These are phyloP conservation scores for Tephrocybe sp. DNA, from an alignment of 768 basidiomycete species.

Conservation along the genomic window DNA sequence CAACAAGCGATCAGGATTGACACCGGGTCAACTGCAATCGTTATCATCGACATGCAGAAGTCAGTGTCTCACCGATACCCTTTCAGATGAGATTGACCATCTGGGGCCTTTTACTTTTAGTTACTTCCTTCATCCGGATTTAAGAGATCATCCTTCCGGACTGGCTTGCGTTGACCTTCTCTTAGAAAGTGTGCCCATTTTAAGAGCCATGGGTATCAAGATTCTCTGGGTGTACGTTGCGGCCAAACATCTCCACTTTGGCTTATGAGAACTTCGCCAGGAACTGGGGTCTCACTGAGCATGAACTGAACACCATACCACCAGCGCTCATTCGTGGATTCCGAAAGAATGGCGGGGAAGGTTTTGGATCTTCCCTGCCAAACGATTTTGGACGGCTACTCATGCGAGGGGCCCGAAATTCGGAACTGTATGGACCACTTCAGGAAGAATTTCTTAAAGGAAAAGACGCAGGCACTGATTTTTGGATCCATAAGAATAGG, in stretches of 20 bases:
- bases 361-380: conserved; percentile 57
- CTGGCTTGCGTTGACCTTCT: conserved; percentile 59
- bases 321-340: conserved; percentile 60
- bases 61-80: conserved; percentile 25
- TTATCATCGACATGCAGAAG: conserved; percentile 81
- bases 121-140: conserved; percentile 65
- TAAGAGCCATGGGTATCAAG: conserved; percentile 42
- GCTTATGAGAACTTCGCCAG: conserved; percentile 34
- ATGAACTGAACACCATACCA: conserved; percentile 61
- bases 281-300: conserved; percentile 72
- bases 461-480: conserved; percentile 54
- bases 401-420: conserved; percentile 60
- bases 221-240: conserved; percentile 63
- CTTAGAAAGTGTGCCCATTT: conserved; percentile 43
- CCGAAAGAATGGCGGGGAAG: conserved; percentile 44
- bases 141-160: conserved; percentile 55
- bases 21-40: conserved; percentile 48
- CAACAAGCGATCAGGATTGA: conserved; percentile 51
- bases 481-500: conserved; percentile 77
- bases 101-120: conserved; percentile 24
- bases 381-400: conserved; percentile 53
- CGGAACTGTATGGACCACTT: conserved; percentile 63
- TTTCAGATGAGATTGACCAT: neutral
- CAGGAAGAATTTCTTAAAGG: conserved; percentile 56
- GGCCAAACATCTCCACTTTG: neutral